Base-by-base conservation (phyloP, 2,329 filamentous ascomycete genomes). In the Pseudogymnoascus sp. region DNA sequence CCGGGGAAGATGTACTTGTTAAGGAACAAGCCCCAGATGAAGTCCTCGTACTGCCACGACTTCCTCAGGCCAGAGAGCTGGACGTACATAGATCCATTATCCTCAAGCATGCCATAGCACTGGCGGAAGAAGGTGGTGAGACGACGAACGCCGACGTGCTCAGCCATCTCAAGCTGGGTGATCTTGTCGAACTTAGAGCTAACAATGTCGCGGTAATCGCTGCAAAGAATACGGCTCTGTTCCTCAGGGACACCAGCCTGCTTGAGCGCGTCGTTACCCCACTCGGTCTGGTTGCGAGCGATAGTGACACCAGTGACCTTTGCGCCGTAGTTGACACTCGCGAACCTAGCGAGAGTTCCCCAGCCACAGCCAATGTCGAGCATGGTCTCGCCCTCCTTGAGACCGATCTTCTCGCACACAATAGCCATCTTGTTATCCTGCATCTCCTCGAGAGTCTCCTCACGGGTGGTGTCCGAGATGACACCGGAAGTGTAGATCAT, bases 1-100 rank as follows among this genome's bases (percentile, higher is more conserved):
- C 87, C 87, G 16, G 87, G 87, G 79, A 90, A 90, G 72, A 90
- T 80, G 75, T 90, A 89, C 77, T 89, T 89, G 81, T 89, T 90
- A 85, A 90, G 88, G 79, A 89, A 89, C 16, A 90, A 78, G 72
- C 87, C 87, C 87, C 87, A 89, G 72, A 87, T 85, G 39, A 89
- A 79, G 75, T 90, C 87, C 78, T 89, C 86, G 71, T 89, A 90
- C 73, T 89, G 87, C 87, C 87, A 90, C 67, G 79, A 79, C 77
- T 89, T 89, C 60, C 87, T 81, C 68, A 90, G 79, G 76, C 87
- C 87, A 71, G 87, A 85, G 68, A 88, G 87, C 73, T 90, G 87
- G 67, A 90, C 78, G 80, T 88, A 88, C 78, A 89, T 89, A 66
- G 85, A 82, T 73, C 87, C 87, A 66, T 90, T 85, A 68, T 90